Percentiles rank a stretch among this genome's conserved stretches.
These are phyloP conservation scores for Ceratobasidium sp. DNA, from an alignment of 1,284 basidiomycete species.

Conservation along the genomic window DNA sequence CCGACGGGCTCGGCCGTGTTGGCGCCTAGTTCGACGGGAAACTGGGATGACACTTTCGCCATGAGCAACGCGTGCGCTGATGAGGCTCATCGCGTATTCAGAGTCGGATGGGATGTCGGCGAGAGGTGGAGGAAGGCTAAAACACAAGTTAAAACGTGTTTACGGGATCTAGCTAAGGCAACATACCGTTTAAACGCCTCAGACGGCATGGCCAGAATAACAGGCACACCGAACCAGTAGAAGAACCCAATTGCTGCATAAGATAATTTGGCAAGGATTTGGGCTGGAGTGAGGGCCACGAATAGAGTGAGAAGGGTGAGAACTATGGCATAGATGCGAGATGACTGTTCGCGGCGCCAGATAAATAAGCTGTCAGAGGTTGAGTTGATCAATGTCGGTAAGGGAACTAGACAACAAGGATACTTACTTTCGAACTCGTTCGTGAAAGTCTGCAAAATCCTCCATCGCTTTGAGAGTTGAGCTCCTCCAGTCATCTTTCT, in stretches of 20 bases:
- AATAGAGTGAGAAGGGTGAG: conserved; percentile 54
- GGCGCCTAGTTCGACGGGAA: neutral
- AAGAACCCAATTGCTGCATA: conserved; percentile 62
- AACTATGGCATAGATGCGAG: conserved; percentile 61
- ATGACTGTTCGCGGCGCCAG: conserved; percentile 67
- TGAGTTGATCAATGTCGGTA: neutral
- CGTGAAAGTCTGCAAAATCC: conserved; percentile 68
- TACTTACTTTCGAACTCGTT: conserved; percentile 72
- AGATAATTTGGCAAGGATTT: conserved; percentile 61
- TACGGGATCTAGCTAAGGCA: neutral
- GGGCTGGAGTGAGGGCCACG: conserved; percentile 61
- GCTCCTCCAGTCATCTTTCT: conserved; percentile 61
- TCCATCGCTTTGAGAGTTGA: conserved; percentile 57
- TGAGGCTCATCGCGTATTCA: conserved; percentile 73
- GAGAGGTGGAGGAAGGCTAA: conserved; percentile 61
- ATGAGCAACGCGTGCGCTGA: conserved; percentile 66
- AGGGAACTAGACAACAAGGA: neutral
- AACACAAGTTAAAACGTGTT: conserved; percentile 40
- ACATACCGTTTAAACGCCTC: conserved; percentile 61
- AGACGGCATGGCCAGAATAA: conserved; percentile 63
- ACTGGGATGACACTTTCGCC: conserved; percentile 61
- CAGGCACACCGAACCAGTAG: conserved; percentile 73
- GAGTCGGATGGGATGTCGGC: conserved; percentile 69
- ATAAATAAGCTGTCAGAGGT: conserved; percentile 63
- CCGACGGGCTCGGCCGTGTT: conserved; percentile 23